A percentile compares a stretch with the other conserved stretches of the same genome.
These are phyloP conservation scores for Wickerhamomyces canadensis DNA, from an alignment of 805 yeast species.

Conservation along the genomic window DNA sequence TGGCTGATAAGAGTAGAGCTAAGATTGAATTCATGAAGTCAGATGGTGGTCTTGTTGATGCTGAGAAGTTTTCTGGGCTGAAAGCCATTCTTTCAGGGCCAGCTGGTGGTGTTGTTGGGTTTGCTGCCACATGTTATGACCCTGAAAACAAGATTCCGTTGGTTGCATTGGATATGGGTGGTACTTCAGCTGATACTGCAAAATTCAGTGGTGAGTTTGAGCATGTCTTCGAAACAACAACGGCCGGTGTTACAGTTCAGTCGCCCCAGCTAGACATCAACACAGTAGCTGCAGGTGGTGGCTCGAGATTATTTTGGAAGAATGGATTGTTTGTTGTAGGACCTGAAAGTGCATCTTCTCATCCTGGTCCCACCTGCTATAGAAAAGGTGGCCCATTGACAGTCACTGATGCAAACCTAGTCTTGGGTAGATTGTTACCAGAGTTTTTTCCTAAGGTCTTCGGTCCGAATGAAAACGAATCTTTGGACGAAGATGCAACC, in stretches of 20 bases:
- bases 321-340: constrained; percentile 78
- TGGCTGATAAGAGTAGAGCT: constrained; percentile 39
- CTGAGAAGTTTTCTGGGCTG: constrained; percentile 77
- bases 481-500: constrained; percentile 55
- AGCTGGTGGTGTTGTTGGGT: constrained; percentile 97
- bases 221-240: constrained; percentile 76
- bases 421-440: constrained; percentile 66
- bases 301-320: constrained; percentile 60
- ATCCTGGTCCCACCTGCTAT: constrained; percentile 88
- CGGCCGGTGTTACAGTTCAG: constrained; percentile 79
- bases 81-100: constrained; percentile 92
- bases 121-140: constrained; percentile 73
- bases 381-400: constrained; percentile 81
- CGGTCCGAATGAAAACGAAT: constrained; percentile 73
- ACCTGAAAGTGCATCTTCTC: constrained; percentile 82
- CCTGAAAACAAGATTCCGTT: constrained; percentile 50
- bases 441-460: constrained; percentile 76
- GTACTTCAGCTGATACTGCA: constrained; percentile 83
- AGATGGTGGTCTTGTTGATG: constrained; percentile 91
- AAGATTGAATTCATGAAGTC: constrained; percentile 87
- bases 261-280: constrained; percentile 80
- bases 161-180: constrained; percentile 88
- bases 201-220: constrained; percentile 68
- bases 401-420: constrained; percentile 78
- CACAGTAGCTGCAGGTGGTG: constrained; percentile 86